These are phyloP conservation scores for Cryphonectria carpinicola DNA, from an alignment of 2,329 filamentous ascomycete genomes.

Conservation along the genomic window DNA sequence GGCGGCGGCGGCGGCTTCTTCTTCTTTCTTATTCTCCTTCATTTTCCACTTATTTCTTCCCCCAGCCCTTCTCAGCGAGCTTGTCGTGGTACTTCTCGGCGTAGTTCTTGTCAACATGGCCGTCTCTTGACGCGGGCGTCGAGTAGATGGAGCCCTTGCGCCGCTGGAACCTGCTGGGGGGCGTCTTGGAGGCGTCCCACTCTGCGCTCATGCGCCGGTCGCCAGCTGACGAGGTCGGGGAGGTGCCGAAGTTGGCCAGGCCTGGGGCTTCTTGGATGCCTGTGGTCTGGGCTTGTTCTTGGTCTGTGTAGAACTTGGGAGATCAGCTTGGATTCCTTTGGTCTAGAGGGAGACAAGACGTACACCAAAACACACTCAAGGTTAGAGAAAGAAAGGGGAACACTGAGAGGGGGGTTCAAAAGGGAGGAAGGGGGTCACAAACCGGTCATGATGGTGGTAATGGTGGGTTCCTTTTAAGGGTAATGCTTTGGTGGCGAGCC, in stretches of 20 bases:
- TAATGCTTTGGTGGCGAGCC: background rate
- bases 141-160: slow-evolving; percentile 71
- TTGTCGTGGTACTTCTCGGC: slow-evolving; percentile 65
- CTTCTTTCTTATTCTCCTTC: background rate
- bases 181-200: slow-evolving; percentile 68
- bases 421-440: background rate
- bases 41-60: slow-evolving; percentile 37
- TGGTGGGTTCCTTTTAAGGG: background rate
- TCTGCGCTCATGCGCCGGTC: slow-evolving; percentile 48
- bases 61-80: slow-evolving; percentile 55
- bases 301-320: background rate
- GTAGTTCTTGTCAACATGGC: slow-evolving; percentile 64
- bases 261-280: slow-evolving; percentile 33
- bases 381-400: background rate
- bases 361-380: background rate
- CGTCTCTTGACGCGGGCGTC: slow-evolving; percentile 67
- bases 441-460: slow-evolving; percentile 23
- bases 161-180: slow-evolving; percentile 70
- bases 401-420: background rate
- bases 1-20: background rate
- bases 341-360: background rate
- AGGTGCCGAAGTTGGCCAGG: slow-evolving; percentile 31
- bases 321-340: background rate
- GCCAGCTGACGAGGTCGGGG: slow-evolving; percentile 39
- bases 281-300: slow-evolving; percentile 31